A percentile compares a stretch with the other conserved stretches of the same genome.
Conservation (phyloP, 768 basidiomycete genomes). For the Agrocybe pediades region DNA sequence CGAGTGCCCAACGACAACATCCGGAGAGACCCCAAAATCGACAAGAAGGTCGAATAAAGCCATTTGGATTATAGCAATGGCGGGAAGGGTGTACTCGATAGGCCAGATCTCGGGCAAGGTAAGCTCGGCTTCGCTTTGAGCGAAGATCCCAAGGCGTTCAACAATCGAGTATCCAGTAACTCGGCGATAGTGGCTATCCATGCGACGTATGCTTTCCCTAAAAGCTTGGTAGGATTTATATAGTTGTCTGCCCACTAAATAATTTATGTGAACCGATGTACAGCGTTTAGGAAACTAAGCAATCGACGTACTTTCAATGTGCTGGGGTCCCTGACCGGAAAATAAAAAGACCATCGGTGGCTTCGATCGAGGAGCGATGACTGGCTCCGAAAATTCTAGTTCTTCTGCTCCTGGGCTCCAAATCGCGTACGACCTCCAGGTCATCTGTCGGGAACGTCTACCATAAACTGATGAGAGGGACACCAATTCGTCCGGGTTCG, state of each 20-base stretch:
- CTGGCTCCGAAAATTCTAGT: no score
- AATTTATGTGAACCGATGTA: no score
- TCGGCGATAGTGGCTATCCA: background rate
- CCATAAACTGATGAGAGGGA: background rate
- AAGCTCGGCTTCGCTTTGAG: background rate
- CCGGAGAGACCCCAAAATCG: background rate
- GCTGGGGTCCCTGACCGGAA: slow-evolving; percentile 13
- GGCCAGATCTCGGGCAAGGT: background rate
- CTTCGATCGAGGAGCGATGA: no score
- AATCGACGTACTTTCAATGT: no score
- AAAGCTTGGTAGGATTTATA: slow-evolving; percentile 18
- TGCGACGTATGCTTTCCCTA: background rate
- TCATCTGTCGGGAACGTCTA: background rate
- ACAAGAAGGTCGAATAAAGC: background rate
- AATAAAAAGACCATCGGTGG: slow-evolving; percentile 22
- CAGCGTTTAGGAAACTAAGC: no score
- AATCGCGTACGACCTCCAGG: slow-evolving; percentile 15
- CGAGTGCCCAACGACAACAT: slow-evolving; percentile 9
- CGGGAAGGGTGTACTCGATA: background rate
- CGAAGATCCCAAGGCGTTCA: no score
- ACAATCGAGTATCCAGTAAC: background rate
- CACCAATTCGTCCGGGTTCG: no score
- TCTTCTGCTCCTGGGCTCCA: no score
- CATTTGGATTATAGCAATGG: background rate
- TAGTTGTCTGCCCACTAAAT: slow-evolving; percentile 8